A percentile compares a stretch with the other conserved stretches of the same genome.
These are phyloP conservation scores for Sporothrix variecibatus DNA, from an alignment of 2,329 filamentous ascomycete species.

Conservation along the genomic window DNA sequence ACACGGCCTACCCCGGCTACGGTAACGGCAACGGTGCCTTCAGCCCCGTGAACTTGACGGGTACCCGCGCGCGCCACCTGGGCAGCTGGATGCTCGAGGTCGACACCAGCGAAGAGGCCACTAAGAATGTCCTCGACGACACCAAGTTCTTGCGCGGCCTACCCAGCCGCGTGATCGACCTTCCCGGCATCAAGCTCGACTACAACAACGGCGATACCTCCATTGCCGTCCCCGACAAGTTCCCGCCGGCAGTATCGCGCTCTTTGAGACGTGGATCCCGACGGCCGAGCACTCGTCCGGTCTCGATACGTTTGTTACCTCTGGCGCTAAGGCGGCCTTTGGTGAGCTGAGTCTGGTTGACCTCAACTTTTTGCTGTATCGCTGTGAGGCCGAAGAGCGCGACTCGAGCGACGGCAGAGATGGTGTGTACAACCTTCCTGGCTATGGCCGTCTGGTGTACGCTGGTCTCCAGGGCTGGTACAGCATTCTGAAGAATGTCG, in stretches of 20 bases:
- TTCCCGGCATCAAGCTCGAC: constrained; percentile 74
- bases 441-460: constrained; percentile 82
- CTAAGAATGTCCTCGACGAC: constrained; percentile 65
- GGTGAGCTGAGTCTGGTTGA: constrained; percentile 73
- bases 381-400: constrained; percentile 83
- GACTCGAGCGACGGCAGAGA: constrained; percentile 77
- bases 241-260: constrained; percentile 92
- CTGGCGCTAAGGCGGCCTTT: constrained; percentile 78
- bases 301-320: constrained; percentile 82
- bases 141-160: constrained; percentile 74
- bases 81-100: constrained; percentile 93
- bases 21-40: constrained; percentile 81
- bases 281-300: constrained; percentile 80
- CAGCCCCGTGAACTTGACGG: constrained; percentile 74
- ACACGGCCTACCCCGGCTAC: constrained; percentile 92
- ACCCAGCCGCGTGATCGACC: constrained; percentile 75
- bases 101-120: constrained; percentile 71
- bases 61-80: constrained; percentile 81
- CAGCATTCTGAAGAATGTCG: constrained; percentile 83
- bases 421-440: constrained; percentile 86
- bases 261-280: constrained; percentile 96
- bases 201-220: constrained; percentile 71
- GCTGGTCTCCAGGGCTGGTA: constrained; percentile 98
- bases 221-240: constrained; percentile 77
- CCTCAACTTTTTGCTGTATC: constrained; percentile 88